Conservation (phyloP, 371 early-diverging fungal genomes). For the Syncephalastrum racemosum region DNA sequence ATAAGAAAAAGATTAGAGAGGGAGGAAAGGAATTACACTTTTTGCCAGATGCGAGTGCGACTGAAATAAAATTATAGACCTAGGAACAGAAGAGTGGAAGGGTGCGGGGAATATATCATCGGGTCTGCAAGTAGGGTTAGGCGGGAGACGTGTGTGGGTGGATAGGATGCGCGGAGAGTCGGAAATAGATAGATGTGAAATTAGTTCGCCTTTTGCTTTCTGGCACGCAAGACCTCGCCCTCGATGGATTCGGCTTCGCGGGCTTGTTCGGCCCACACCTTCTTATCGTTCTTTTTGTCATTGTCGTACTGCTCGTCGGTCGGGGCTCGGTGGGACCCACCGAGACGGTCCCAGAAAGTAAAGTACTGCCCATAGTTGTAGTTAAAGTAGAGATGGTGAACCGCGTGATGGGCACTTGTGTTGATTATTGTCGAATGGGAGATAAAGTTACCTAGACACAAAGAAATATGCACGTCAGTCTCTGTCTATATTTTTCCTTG, state of each 20-base stretch:
- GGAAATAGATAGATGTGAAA: not conserved
- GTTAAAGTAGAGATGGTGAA: constrained; percentile 97
- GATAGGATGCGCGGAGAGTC: not conserved
- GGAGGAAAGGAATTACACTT: too few relatives aligned
- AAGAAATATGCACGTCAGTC: not conserved
- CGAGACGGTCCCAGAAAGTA: constrained; percentile 82
- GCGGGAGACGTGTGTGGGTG: not conserved
- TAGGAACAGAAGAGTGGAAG: not conserved
- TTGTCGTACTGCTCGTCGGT: constrained; percentile 68
- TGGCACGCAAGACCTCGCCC: constrained; percentile 17
- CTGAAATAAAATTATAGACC: not conserved
- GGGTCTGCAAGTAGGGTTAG: not conserved
- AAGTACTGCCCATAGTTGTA: constrained; percentile 98
- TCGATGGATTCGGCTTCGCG: constrained; percentile 64
- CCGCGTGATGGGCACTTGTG: constrained; percentile 92
- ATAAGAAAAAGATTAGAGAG: not conserved
- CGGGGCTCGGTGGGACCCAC: constrained; percentile 73
- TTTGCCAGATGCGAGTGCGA: not conserved
- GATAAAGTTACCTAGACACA: constrained; percentile 58
- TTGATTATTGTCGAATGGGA: constrained; percentile 64
- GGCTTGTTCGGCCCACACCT: constrained; percentile 69
- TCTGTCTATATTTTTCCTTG: not conserved
- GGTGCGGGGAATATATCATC: not conserved
- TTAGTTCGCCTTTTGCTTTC: constrained; percentile 23
- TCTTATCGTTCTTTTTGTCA: constrained; percentile 58